Percentiles rank a stretch among this genome's conserved stretches.
Conservation (phyloP, 2,329 filamentous ascomycete genomes). For the Colletotrichum filicis region DNA sequence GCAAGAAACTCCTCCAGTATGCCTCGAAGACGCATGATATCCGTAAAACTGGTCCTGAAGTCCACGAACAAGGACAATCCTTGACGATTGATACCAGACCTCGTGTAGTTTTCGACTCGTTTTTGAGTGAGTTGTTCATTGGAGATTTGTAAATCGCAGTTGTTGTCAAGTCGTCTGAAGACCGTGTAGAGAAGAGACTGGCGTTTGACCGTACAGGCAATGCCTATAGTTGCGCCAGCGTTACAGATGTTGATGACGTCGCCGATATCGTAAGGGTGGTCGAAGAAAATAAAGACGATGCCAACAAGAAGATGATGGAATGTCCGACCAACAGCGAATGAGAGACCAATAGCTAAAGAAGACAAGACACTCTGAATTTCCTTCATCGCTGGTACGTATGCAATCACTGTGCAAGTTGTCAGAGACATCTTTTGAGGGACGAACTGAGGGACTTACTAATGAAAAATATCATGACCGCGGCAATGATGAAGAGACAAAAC, state of each 20-base stretch:
- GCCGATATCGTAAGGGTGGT: conserved; percentile 79
- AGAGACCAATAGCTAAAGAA: conserved; percentile 59
- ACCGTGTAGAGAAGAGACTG: conserved; percentile 48
- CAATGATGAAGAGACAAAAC: conserved; percentile 40
- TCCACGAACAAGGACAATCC: conserved; percentile 74
- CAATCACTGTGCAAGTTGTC: background rate
- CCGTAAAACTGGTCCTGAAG: conserved; percentile 75
- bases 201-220: conserved; percentile 40
- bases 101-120: conserved; percentile 77
- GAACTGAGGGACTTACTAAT: conserved; percentile 31
- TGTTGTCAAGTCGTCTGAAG: conserved; percentile 45
- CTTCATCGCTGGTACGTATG: conserved; percentile 41
- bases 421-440: background rate
- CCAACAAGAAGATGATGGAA: conserved; percentile 78
- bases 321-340: conserved; percentile 79
- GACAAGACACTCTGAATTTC: conserved; percentile 41
- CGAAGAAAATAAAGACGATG: conserved; percentile 77
- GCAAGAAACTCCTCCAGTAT: conserved; percentile 74
- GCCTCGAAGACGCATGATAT: conserved; percentile 71
- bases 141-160: conserved; percentile 43
- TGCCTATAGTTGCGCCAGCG: conserved; percentile 29
- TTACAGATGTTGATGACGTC: conserved; percentile 74
- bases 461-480: conserved; percentile 41
- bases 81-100: conserved; percentile 72
- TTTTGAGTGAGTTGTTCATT: conserved; percentile 77